Conservation (phyloP, 139 green algal genomes). For the Bryopsis sp. region DNA sequence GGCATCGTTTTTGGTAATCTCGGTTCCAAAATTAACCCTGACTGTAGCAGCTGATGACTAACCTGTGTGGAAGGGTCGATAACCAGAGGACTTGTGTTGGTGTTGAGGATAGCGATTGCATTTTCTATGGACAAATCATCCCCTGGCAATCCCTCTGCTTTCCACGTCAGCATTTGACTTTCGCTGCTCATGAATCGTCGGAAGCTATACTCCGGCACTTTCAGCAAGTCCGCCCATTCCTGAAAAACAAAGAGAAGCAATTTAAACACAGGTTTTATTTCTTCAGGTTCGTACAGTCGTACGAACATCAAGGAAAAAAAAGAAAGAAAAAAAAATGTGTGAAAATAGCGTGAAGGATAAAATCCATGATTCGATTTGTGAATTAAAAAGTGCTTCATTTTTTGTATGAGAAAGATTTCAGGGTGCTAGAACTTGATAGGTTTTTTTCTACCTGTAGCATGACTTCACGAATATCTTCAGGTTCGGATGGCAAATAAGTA, state of each 20-base stretch:
- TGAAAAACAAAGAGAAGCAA: neutral
- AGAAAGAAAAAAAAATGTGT: too few relatives aligned
- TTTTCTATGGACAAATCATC: conserved; percentile 64
- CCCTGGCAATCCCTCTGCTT: conserved; percentile 53
- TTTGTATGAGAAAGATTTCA: too few relatives aligned
- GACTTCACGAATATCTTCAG: conserved; percentile 39
- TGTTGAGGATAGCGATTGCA: conserved; percentile 49
- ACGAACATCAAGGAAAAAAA: too few relatives aligned
- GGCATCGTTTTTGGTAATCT: too few relatives aligned
- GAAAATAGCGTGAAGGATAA: too few relatives aligned
- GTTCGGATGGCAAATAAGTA: conserved; percentile 43
- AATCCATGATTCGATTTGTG: too few relatives aligned
- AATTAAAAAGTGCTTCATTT: too few relatives aligned
- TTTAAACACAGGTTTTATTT: too few relatives aligned
- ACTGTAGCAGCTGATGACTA: conserved; percentile 21
- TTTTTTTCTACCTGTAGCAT: conserved; percentile 17
- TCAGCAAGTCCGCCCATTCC: neutral
- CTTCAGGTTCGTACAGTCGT: too few relatives aligned
- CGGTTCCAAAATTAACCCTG: too few relatives aligned
- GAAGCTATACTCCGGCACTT: conserved; percentile 37
- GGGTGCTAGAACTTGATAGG: too few relatives aligned
- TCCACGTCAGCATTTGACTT: conserved; percentile 67
- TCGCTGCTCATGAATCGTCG: conserved; percentile 55
- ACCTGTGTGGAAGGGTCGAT: conserved; percentile 62
- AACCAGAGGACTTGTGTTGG: conserved; percentile 45